Conservation (phyloP, 805 yeast species). For the Cyberlindnera euphorbiiphila region DNA sequence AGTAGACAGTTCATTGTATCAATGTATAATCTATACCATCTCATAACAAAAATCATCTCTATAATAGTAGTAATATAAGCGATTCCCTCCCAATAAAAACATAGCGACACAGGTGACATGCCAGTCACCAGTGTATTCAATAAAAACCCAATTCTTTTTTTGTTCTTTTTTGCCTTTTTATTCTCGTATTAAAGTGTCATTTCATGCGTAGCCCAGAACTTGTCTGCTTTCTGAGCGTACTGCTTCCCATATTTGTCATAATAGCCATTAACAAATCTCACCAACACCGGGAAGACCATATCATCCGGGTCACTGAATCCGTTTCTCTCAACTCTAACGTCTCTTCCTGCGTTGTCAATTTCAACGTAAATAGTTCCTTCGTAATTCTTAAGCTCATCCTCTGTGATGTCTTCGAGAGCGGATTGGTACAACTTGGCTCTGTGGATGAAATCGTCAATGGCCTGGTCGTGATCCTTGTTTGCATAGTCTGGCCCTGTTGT, state of each 20-base stretch:
- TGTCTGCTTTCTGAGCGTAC: conserved; percentile 31
- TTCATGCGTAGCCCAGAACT: conserved; percentile 15
- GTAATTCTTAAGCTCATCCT: conserved; percentile 29
- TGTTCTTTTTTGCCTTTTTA: too few species aligned
- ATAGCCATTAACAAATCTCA: conserved; percentile 33
- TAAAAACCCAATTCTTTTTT: too few species aligned
- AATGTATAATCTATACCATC: too few species aligned
- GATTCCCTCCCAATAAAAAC: too few species aligned
- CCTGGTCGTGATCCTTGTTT: conserved; percentile 45
- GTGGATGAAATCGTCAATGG: conserved; percentile 56
- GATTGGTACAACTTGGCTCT: conserved; percentile 49
- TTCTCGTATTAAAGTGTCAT: neutral
- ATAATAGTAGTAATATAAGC: too few species aligned
- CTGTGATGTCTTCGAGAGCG: conserved; percentile 36
- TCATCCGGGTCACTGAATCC: conserved; percentile 20
- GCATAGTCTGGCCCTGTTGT: conserved; percentile 59
- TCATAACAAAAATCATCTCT: too few species aligned
- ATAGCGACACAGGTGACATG: too few species aligned
- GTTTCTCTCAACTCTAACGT: conserved; percentile 23
- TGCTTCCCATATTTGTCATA: conserved; percentile 30
- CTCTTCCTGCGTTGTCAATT: conserved; percentile 22
- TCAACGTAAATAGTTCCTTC: conserved; percentile 16
- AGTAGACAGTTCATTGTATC: too few species aligned
- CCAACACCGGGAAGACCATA: conserved; percentile 22
- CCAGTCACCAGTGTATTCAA: too few species aligned